Percentiles rank a stretch among this genome's conserved stretches.
Conservation (phyloP, 108 stramenopile species). For the Aurantiochytrium sp. region DNA sequence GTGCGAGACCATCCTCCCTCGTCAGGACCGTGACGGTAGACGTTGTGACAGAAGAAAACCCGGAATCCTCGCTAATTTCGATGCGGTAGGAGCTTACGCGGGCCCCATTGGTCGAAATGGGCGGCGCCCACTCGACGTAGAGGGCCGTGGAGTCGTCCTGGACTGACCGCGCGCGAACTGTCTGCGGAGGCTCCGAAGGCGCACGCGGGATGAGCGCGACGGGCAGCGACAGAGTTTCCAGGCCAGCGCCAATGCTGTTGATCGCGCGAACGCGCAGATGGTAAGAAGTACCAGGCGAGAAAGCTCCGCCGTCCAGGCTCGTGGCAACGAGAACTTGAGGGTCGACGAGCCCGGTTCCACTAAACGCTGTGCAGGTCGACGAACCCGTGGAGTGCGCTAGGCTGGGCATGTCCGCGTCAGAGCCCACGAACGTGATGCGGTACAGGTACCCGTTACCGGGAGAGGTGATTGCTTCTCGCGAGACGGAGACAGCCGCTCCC, state of each 20-base stretch:
- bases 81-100: constrained; percentile 35
- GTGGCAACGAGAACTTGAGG: neutral
- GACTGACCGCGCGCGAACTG: constrained; percentile 40
- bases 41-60: neutral
- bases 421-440: neutral
- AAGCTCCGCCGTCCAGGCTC: neutral
- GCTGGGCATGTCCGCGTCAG: neutral
- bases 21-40: neutral
- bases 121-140: constrained; percentile 46
- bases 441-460: neutral
- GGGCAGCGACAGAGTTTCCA: constrained; percentile 45
- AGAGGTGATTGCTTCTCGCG: neutral
- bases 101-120: constrained; percentile 42
- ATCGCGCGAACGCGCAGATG: constrained; percentile 66
- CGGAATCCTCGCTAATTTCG: neutral
- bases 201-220: constrained; percentile 41
- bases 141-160: constrained; percentile 40
- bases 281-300: constrained; percentile 52
- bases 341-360: neutral
- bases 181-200: constrained; percentile 42
- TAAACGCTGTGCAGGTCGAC: neutral
- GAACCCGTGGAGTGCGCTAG: neutral
- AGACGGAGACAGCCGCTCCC: neutral
- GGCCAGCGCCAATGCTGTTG: constrained; percentile 56
- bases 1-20: neutral